Conservation (phyloP, 768 basidiomycete genomes). For the Pholiota conissans region DNA sequence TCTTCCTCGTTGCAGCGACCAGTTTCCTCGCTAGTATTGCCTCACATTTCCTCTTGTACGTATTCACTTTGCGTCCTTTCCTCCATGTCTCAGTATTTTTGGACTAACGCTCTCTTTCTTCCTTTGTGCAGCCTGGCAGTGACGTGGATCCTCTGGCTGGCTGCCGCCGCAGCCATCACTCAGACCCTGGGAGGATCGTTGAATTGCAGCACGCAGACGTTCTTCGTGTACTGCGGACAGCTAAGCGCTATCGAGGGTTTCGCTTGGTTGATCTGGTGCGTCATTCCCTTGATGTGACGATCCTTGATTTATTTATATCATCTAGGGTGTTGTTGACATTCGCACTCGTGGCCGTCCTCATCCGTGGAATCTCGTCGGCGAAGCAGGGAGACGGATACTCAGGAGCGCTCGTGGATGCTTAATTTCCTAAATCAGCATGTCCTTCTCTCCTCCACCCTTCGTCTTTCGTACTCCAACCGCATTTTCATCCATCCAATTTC, state of each 20-base stretch:
- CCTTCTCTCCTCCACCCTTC: neutral
- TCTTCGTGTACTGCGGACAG: constrained; percentile 69
- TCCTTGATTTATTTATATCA: neutral
- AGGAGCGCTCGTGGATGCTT: constrained; percentile 33
- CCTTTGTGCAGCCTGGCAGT: constrained; percentile 47
- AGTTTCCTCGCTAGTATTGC: constrained; percentile 58
- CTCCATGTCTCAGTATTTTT: neutral
- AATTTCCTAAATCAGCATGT: neutral
- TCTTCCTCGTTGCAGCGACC: constrained; percentile 55
- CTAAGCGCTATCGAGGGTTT: constrained; percentile 76
- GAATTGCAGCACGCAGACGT: constrained; percentile 56
- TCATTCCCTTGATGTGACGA: constrained; percentile 6
- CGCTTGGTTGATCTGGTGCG: constrained; percentile 75
- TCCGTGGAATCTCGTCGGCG: constrained; percentile 59
- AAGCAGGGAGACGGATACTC: constrained; percentile 68
- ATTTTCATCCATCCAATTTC: too few species aligned
- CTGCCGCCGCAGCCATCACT: constrained; percentile 72
- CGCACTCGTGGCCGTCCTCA: constrained; percentile 54
- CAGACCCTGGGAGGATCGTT: constrained; percentile 64
- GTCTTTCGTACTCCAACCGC: too few species aligned
- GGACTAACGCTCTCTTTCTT: neutral
- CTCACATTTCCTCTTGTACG: constrained; percentile 66
- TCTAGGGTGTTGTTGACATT: constrained; percentile 66
- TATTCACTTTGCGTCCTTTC: constrained; percentile 11
- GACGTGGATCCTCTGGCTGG: constrained; percentile 80